A percentile compares a stretch with the other conserved stretches of the same genome.
Conservation (phyloP, 140 eudicot species). For the Erigeron philadelphicus region DNA sequence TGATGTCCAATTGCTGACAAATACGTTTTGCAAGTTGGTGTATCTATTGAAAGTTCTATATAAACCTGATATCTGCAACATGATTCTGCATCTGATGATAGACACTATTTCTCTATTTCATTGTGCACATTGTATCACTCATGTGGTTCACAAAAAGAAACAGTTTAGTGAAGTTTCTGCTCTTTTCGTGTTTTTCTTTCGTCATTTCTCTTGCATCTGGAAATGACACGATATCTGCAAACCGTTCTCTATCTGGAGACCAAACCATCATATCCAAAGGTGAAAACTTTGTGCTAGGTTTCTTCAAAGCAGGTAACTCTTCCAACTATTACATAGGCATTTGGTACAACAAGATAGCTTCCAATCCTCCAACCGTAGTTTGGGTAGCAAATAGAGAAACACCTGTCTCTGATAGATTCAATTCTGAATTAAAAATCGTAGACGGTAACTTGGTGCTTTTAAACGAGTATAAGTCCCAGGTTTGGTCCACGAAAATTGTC, state of each 20-base stretch:
- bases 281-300: slow-evolving; percentile 31
- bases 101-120: too few species aligned
- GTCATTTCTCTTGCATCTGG: slow-evolving; percentile 16
- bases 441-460: slow-evolving; percentile 55
- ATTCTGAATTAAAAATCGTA: slow-evolving; percentile 34
- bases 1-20: too few species aligned
- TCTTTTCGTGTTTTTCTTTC: too few species aligned
- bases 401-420: slow-evolving; percentile 34
- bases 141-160: too few species aligned
- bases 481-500: slow-evolving; percentile 72
- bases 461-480: slow-evolving; percentile 8
- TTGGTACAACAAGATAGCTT: slow-evolving; percentile 34
- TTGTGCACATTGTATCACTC: too few species aligned
- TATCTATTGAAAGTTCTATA: too few species aligned
- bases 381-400: slow-evolving; percentile 70
- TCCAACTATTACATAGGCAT: slow-evolving; percentile 44
- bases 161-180: too few species aligned
- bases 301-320: slow-evolving; percentile 36
- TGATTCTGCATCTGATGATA: too few species aligned
- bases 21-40: too few species aligned
- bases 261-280: slow-evolving; percentile 31
- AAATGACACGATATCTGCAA: slow-evolving; percentile 31
- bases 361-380: slow-evolving; percentile 24
- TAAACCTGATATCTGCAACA: too few species aligned
- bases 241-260: slow-evolving; percentile 40